Evolutionary conservation across 2,329 filamentous ascomycete species (phyloP).

Genomic region (Colletotrichum sp.): DNA sequence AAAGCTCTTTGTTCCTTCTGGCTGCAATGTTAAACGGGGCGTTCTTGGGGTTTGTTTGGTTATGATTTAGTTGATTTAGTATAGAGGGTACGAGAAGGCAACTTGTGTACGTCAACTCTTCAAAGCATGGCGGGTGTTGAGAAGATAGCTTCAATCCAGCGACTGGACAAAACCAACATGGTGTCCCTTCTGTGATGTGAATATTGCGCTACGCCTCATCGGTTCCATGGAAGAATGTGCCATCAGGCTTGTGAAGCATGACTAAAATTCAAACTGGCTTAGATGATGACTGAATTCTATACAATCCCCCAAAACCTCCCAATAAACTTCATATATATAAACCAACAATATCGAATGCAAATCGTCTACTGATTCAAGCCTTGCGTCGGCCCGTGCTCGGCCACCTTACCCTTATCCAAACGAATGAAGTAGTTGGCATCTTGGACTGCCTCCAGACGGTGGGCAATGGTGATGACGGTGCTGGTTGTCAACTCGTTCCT

Average conservation of each 20-base stretch:
- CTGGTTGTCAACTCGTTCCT: slow-evolving; percentile 58
- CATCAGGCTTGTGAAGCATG: background rate
- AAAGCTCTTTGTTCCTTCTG: background rate
- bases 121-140: background rate
- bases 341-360: background rate
- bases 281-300: background rate
- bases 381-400: slow-evolving; percentile 51
- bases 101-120: background rate
- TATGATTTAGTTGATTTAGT: background rate
- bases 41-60: background rate
- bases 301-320: background rate
- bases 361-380: background rate
- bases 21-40: background rate
- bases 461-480: slow-evolving; percentile 72
- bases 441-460: slow-evolving; percentile 66
- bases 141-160: background rate
- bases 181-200: background rate
- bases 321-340: background rate
- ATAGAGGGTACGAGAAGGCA: background rate
- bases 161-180: background rate
- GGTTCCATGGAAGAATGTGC: accelerated
- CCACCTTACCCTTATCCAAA: slow-evolving; percentile 55
- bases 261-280: background rate
- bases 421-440: slow-evolving; percentile 62
- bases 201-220: background rate